phyloP scores from a whole-genome alignment of 164 flowering plant species.

The Tetracentron sinense region DNA sequence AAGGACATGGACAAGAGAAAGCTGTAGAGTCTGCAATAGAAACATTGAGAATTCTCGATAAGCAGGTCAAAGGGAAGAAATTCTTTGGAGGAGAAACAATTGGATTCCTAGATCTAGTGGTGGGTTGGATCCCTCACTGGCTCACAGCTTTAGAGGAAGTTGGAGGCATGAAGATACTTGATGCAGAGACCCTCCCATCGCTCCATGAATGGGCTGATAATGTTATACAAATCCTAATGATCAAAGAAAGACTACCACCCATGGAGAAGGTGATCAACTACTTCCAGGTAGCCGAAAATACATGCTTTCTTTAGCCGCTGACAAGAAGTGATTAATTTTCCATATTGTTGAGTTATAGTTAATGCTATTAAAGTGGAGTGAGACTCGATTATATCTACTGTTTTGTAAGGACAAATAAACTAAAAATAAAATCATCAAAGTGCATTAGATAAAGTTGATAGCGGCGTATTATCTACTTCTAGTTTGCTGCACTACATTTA shows the following conservation, averaged over 20 bases:
- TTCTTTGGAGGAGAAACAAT: constrained; percentile 25
- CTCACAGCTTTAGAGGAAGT: constrained; percentile 26
- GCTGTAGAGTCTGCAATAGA: constrained; percentile 10
- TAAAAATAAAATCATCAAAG: no score
- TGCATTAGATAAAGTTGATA: no score
- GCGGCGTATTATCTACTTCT: no score
- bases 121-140: constrained; percentile 26
- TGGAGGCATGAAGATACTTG: constrained; percentile 19
- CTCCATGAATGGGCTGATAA: constrained; percentile 18
- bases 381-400: no score
- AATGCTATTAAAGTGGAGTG: no score
- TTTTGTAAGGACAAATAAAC: no score
- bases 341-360: no score
- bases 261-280: constrained; percentile 19
- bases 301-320: not conserved
- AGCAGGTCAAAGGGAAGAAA: constrained; percentile 16
- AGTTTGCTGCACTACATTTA: no score
- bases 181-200: constrained; percentile 19
- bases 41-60: constrained; percentile 20
- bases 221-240: constrained; percentile 21
- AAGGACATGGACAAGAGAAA: constrained; percentile 19
- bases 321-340: not conserved
- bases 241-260: constrained; percentile 25
- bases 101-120: constrained; percentile 26
- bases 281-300: constrained; percentile 9